Conservation (phyloP, 306 rosid genomes). For the Lathyrus aphaca region DNA sequence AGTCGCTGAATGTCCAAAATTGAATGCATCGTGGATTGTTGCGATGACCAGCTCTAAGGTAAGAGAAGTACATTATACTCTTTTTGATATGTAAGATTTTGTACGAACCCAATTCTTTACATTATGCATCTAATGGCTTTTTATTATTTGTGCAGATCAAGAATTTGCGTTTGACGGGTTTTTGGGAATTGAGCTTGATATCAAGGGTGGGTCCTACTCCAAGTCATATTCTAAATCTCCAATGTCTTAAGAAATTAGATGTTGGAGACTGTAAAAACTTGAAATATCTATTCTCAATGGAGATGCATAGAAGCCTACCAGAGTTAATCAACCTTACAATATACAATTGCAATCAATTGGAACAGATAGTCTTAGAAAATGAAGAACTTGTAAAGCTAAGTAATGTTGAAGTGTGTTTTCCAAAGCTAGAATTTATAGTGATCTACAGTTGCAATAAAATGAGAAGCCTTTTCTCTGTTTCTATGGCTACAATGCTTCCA, state of each 20-base stretch:
- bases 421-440: too few relatives aligned
- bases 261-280: not conserved
- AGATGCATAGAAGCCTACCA: not conserved
- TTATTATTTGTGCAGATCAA: not conserved
- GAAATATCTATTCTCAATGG: slow-evolving; percentile 1
- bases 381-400: not conserved
- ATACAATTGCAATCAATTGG: not conserved
- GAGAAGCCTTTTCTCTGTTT: too few relatives aligned
- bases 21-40: slow-evolving; percentile 2
- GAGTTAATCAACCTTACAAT: not conserved
- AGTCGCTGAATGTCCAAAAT: not conserved
- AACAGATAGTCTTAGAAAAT: not conserved
- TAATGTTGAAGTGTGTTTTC: too few relatives aligned
- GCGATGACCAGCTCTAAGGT: not conserved
- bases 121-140: not conserved
- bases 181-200: not conserved
- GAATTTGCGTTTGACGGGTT: not conserved
- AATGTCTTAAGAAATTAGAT: not conserved
- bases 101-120: not conserved
- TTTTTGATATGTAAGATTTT: not conserved
- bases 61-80: not conserved
- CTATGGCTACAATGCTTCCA: too few relatives aligned
- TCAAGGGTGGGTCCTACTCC: slow-evolving; percentile 1
- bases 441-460: too few relatives aligned
- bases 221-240: not conserved